Evolutionary conservation across 2,329 filamentous ascomycete genomes (phyloP).

Genomic region (Dactylellina leptospora): DNA sequence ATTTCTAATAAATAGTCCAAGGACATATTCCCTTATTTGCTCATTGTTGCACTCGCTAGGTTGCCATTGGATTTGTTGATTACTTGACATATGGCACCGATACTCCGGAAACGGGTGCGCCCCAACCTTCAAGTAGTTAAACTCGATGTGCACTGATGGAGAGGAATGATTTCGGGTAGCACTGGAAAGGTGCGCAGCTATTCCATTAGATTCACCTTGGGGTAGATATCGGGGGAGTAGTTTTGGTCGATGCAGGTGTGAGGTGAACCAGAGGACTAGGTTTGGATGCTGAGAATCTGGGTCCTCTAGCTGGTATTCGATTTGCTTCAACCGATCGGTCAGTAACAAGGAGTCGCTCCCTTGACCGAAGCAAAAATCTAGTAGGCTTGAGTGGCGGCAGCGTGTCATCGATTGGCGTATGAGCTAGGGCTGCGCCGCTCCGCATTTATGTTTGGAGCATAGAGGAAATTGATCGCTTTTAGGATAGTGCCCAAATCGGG

Average conservation of each 20-base stretch:
- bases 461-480: no score
- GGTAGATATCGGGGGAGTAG: background rate
- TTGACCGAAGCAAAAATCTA: constrained; percentile 5
- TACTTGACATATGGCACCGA: background rate
- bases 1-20: background rate
- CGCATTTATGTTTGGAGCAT: background rate
- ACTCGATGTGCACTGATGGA: background rate
- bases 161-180: background rate
- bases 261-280: constrained; percentile 9
- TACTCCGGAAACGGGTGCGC: background rate
- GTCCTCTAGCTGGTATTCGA: background rate
- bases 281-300: background rate
- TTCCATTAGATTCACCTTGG: background rate
- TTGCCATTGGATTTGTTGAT: constrained; percentile 1
- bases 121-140: background rate
- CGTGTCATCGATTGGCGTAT: constrained; percentile 2
- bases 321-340: background rate
- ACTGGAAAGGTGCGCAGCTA: background rate
- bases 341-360: background rate
- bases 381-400: background rate
- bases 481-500: no score
- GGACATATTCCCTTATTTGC: background rate
- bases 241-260: background rate
- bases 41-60: background rate
- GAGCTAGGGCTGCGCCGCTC: background rate